phyloP scores from a whole-genome alignment of 2,329 filamentous ascomycete species.

The Fusarium protoensiforme region DNA sequence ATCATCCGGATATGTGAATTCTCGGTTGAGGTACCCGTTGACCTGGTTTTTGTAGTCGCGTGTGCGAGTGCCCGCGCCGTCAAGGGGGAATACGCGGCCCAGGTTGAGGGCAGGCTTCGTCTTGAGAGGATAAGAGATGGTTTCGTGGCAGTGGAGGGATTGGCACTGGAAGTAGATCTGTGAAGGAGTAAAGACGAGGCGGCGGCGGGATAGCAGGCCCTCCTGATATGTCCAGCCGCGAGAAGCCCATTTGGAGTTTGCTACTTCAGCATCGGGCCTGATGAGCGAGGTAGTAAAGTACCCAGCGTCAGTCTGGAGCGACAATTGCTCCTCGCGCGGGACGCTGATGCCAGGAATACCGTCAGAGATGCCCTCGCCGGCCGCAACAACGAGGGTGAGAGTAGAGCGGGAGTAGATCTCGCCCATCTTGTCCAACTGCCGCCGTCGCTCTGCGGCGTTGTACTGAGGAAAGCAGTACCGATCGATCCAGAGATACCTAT shows the following conservation, averaged over 20 bases:
- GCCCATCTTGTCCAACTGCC: slow-evolving; percentile 47
- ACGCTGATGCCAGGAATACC: slow-evolving; percentile 51
- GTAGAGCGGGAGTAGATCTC: slow-evolving; percentile 49
- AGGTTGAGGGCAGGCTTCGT: slow-evolving; percentile 46
- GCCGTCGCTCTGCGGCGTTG: slow-evolving; percentile 37
- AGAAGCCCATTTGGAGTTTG: slow-evolving; percentile 49
- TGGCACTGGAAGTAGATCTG: slow-evolving; percentile 54
- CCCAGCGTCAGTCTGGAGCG: slow-evolving; percentile 46
- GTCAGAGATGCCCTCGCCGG: slow-evolving; percentile 43
- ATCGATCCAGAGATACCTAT: slow-evolving; percentile 53
- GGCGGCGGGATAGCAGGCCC: slow-evolving; percentile 48
- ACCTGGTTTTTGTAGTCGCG: slow-evolving; percentile 44
- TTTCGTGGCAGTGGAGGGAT: slow-evolving; percentile 52
- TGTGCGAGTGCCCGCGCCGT: slow-evolving; percentile 35
- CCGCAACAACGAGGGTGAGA: slow-evolving; percentile 50
- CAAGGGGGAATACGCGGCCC: slow-evolving; percentile 47
- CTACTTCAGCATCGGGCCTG: slow-evolving; percentile 50
- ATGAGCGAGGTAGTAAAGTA: slow-evolving; percentile 51
- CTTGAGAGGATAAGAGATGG: slow-evolving; percentile 47
- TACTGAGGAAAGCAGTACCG: slow-evolving; percentile 49
- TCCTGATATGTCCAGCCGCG: slow-evolving; percentile 53
- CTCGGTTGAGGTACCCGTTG: slow-evolving; percentile 46
- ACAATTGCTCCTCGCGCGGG: slow-evolving; percentile 49
- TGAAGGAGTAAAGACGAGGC: slow-evolving; percentile 51
- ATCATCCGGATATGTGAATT: slow-evolving; percentile 42